Percentiles rank a stretch among this genome's conserved stretches.
phyloP scores from a whole-genome alignment of 1,284 basidiomycete genomes.

The Ustilago loliicola region DNA sequence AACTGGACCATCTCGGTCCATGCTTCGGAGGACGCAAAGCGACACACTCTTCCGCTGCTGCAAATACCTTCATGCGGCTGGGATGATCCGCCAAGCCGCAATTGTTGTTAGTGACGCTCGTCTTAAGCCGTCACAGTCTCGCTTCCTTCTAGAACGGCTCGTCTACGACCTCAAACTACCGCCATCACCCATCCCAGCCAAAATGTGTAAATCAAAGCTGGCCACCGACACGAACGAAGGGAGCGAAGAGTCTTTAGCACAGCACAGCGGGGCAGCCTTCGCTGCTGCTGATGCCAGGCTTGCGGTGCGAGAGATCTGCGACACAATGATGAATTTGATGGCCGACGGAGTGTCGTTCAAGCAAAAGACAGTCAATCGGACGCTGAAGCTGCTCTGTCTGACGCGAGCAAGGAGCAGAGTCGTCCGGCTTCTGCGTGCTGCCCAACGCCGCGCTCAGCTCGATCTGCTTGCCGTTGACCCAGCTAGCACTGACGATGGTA shows the following conservation, averaged over 20 bases:
- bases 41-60: slow-evolving; percentile 35
- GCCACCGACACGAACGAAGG: background rate
- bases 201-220: background rate
- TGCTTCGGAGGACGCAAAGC: slow-evolving; percentile 32
- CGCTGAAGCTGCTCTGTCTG: slow-evolving; percentile 31
- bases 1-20: slow-evolving; percentile 6
- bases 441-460: slow-evolving; percentile 27
- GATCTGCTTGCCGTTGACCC: background rate
- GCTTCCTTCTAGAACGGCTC: slow-evolving; percentile 39
- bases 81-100: slow-evolving; percentile 33
- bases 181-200: background rate
- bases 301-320: slow-evolving; percentile 26
- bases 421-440: slow-evolving; percentile 26
- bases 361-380: slow-evolving; percentile 19
- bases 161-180: slow-evolving; percentile 30
- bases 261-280: slow-evolving; percentile 10
- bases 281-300: slow-evolving; percentile 28
- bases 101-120: slow-evolving; percentile 30
- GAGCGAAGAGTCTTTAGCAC: background rate
- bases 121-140: slow-evolving; percentile 49
- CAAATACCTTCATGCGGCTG: slow-evolving; percentile 21
- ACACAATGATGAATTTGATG: slow-evolving; percentile 37
- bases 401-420: slow-evolving; percentile 23
- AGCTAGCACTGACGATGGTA: background rate
- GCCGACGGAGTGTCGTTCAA: slow-evolving; percentile 37